phyloP scores from a whole-genome alignment of 1,139 yeast species.

The Yamadazyma mexicana region DNA sequence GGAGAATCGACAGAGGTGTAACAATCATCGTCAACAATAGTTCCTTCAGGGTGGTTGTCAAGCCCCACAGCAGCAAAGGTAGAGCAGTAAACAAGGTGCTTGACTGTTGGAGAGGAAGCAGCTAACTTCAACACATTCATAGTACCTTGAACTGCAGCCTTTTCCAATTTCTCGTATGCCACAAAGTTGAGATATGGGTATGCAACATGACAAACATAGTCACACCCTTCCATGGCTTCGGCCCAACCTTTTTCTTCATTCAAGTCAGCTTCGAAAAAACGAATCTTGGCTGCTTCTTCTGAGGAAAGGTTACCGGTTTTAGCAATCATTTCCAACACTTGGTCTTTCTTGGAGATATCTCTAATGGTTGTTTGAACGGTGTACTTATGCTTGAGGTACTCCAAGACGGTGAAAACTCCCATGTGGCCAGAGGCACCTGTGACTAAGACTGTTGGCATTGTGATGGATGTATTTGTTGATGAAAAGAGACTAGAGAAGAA shows the following conservation, averaged over 20 bases:
- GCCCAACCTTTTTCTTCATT: constrained; percentile 16
- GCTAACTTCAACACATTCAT: constrained; percentile 12
- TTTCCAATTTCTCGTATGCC: constrained; percentile 11
- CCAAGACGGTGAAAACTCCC: constrained; percentile 23
- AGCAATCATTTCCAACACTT: constrained; percentile 6
- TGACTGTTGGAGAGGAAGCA: constrained; percentile 16
- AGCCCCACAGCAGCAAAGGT: constrained; percentile 19
- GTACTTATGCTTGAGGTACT: constrained; percentile 11
- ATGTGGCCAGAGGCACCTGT: constrained; percentile 39
- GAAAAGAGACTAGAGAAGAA: no score
- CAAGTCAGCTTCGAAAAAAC: constrained; percentile 17
- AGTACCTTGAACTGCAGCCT: constrained; percentile 16
- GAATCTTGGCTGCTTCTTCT: constrained; percentile 10
- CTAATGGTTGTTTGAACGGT: constrained; percentile 13
- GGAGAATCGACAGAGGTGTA: constrained; percentile 9
- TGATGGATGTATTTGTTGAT: no score
- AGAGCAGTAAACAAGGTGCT: constrained; percentile 21
- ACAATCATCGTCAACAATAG: constrained; percentile 6
- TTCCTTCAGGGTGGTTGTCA: constrained; percentile 7
- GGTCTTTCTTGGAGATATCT: constrained; percentile 6
- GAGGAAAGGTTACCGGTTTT: constrained; percentile 7
- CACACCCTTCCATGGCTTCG: constrained; percentile 14
- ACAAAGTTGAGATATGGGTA: constrained; percentile 12
- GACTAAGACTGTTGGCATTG: constrained; percentile 13
- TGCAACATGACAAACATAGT: constrained; percentile 18